Base-by-base conservation (phyloP, 2,329 filamentous ascomycete species). In the Dichotomopilus funicola region DNA sequence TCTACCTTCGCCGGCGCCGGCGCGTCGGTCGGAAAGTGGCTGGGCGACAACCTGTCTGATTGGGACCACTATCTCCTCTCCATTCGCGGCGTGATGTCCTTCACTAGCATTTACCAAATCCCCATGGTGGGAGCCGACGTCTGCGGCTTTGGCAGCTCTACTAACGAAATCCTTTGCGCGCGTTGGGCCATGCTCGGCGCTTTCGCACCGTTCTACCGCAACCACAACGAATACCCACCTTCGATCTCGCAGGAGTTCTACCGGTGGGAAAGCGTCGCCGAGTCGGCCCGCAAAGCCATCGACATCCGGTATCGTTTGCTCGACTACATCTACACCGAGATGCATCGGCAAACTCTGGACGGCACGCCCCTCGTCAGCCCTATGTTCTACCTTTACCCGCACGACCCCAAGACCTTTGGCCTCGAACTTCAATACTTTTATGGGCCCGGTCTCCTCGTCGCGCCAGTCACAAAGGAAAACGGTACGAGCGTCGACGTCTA, bases 1-100 rank as follows among this genome's bases (percentile, higher is more conserved):
- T 87, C 83, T 19, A 91, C 87, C 0, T 91, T 88, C 64, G 83
- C 86, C 2, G 87, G 88, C 5, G 82, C 85, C 0, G 88, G 88
- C 3, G 66, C 71, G 3, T 73, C 89, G 74, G 64, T 91, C 69
- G 65, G 83, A 64, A 67, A 87, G 60, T 83, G 80, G 80, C 75
- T 82, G 3, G 80, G 80, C 10, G 78, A 81, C 65, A 86, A 86
- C 66, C 55, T 77, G 61, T 80, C 63, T 4, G 61, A 60, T 31
- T 87, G 84, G 83, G 68, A 71, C 4, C 73, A 82, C 53, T 86
- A 86, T 68, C 77, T 77, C 1, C 70, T 76, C 33, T 79, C 77
- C 1, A 85, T 87, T 57, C 70, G 77, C 1, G 75, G 78, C 63
- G 79, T 85, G 70, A 68, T 87, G 35, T 75, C 78, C 2, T 87